Evolutionary conservation across 2,329 filamentous ascomycete species (phyloP).

Genomic region (Hansfordia pulvinata): DNA sequence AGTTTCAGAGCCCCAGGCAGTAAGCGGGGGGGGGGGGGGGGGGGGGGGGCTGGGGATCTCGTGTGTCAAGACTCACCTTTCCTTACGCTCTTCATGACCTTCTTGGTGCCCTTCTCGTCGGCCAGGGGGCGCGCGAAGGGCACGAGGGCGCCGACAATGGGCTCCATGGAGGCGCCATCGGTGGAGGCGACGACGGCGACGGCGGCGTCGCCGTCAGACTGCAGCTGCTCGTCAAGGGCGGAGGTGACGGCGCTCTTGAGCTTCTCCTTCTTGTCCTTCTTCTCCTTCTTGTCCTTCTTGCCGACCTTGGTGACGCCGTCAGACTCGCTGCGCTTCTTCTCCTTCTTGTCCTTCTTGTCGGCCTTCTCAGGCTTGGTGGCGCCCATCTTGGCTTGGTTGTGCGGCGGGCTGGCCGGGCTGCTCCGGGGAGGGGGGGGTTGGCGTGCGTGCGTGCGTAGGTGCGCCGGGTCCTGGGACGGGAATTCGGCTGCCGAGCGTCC

Average conservation of each 20-base stretch:
- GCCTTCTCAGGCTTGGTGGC: constrained; percentile 21
- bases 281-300: constrained; percentile 51
- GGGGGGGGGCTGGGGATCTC: constrained; percentile 3
- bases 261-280: constrained; percentile 60
- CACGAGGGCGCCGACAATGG: constrained; percentile 49
- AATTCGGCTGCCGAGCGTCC: too few species aligned
- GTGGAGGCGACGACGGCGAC: constrained; percentile 23
- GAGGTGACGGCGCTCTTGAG: constrained; percentile 42
- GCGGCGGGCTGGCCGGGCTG: too few species aligned
- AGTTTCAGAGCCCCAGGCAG: constrained; percentile 4
- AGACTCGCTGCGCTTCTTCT: constrained; percentile 38
- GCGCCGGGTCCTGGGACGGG: too few species aligned
- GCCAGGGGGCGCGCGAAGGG: constrained; percentile 74
- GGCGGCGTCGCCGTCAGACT: constrained; percentile 36
- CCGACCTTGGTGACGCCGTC: constrained; percentile 39
- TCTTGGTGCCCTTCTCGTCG: constrained; percentile 62
- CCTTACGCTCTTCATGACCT: constrained; percentile 41
- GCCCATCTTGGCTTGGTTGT: constrained; percentile 18
- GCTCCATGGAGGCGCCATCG: constrained; percentile 28
- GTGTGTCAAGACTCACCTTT: too few species aligned
- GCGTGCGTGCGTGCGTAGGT: too few species aligned
- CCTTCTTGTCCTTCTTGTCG: constrained; percentile 45
- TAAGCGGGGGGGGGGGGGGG: constrained; percentile 4
- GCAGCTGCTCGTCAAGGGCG: constrained; percentile 51
- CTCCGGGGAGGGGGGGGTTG: too few species aligned